A percentile compares a stretch with the other conserved stretches of the same genome.
These are phyloP conservation scores for Fusarium sacchari DNA, from an alignment of 2,329 filamentous ascomycete genomes.

Conservation along the genomic window DNA sequence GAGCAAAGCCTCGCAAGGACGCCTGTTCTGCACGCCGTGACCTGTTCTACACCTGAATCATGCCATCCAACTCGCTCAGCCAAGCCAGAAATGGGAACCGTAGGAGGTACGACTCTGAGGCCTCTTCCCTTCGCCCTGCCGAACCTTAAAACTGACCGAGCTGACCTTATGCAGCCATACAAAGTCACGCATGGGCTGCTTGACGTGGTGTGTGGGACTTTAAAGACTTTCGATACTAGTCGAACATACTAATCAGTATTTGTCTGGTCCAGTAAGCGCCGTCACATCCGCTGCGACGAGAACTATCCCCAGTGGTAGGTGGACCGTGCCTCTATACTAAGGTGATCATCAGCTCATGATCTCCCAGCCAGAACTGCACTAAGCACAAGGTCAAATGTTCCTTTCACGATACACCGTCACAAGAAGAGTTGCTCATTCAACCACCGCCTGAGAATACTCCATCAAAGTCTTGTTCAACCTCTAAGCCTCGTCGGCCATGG, in stretches of 20 bases:
- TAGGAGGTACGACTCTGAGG: slow-evolving; percentile 12
- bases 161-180: slow-evolving; percentile 17
- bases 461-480: background rate
- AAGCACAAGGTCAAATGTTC: slow-evolving; percentile 30
- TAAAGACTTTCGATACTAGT: background rate
- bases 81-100: slow-evolving; percentile 13
- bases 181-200: slow-evolving; percentile 26
- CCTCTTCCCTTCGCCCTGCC: background rate
- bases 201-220: slow-evolving; percentile 23
- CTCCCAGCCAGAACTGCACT: slow-evolving; percentile 22
- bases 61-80: background rate
- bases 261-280: slow-evolving; percentile 17
- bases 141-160: background rate
- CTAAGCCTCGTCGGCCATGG: slow-evolving; percentile 15
- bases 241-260: slow-evolving; percentile 7
- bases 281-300: slow-evolving; percentile 27
- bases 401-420: slow-evolving; percentile 16
- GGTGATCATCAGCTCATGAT: background rate
- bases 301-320: slow-evolving; percentile 27
- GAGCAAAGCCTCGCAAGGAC: background rate
- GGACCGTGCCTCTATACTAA: background rate
- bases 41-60: background rate
- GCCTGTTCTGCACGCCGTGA: background rate
- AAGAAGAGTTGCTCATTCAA: background rate
- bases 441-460: background rate